Evolutionary conservation across 108 stramenopile genomes (phyloP), one percentile per base, ranked within the genome.

Genomic region (Parmales sp.): DNA sequence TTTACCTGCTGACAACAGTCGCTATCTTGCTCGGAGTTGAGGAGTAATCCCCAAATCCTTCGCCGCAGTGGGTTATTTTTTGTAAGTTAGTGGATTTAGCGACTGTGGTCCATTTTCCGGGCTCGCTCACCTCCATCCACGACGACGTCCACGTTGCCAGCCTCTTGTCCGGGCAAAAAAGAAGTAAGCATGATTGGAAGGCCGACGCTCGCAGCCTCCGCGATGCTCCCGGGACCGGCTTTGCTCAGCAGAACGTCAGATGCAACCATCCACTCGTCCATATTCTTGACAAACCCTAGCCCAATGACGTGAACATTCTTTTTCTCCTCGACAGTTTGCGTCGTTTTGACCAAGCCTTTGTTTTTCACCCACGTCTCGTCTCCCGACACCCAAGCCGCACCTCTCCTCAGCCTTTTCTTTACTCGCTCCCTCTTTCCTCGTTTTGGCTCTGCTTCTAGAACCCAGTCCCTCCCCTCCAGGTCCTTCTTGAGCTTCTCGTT

Each of bases 141-240:
- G 54, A 60, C 54, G 3, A 60, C 20, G 31, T 60, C 54, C 26
- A 60, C 54, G 54, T 60, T 60, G 29, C 54, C 54, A 1, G 54
- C 13, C 28, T 60, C 54, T 16, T 60, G 54, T 0, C 54, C 54
- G 2, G 54, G 54, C 6, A 60, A 34, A 34, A 60, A 98, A 34
- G 82, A 83, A 66, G 92, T 92, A 37, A 97, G 80, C 87, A 97
- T 87, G 22, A 94, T 64, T 1, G 96, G 96, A 2, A 97, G 66
- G 1, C 93, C 92, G 23, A 93, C 73, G 13, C 89, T 74, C 2
- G 90, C 90, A 20, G 96, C 94, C 76, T 97, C 96, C 16, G 96
- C 96, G 45, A 97, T 97, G 6, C 93, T 97, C 23, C 96, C 96
- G n/a, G 96, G 96, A 7, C 94, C 96, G 7, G 96, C 96, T 67